Evolutionary conservation across 257 asterid genomes (phyloP).

Genomic region (Mentha longifolia): DNA sequence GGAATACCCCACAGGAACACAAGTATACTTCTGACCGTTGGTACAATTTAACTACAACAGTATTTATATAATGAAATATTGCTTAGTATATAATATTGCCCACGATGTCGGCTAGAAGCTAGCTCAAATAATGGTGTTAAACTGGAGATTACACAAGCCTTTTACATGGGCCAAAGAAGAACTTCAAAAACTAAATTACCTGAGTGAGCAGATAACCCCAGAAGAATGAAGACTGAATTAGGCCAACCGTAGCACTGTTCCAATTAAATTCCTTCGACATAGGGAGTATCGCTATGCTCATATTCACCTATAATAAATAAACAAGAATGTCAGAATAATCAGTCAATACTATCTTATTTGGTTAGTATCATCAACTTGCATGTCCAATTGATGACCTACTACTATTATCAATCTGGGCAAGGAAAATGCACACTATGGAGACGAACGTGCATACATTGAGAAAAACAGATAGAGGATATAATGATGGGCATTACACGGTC

Average conservation of each 20-base stretch:
- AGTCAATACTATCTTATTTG: constrained; percentile 8
- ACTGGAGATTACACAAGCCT: constrained; percentile 23
- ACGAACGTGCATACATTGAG: constrained; percentile 17
- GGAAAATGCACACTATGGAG: constrained; percentile 24
- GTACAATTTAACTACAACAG: constrained; percentile 24
- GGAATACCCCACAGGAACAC: constrained; percentile 22
- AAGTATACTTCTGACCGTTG: constrained; percentile 7
- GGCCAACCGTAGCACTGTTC: constrained; percentile 98
- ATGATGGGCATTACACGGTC: constrained; percentile 74
- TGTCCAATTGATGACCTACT: not conserved
- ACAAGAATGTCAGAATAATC: constrained; percentile 24
- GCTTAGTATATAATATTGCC: constrained; percentile 4
- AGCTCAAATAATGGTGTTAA: constrained; percentile 8
- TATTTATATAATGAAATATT: constrained; percentile 8
- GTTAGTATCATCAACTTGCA: constrained; percentile 15
- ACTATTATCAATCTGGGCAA: constrained; percentile 5
- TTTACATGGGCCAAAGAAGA: constrained; percentile 23
- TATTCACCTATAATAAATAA: constrained; percentile 73
- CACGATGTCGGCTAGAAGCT: constrained; percentile 17
- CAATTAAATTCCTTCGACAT: constrained; percentile 98
- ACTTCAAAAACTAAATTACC: constrained; percentile 49
- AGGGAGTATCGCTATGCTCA: constrained; percentile 99
- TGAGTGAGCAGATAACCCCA: constrained; percentile 99
- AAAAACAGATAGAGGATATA: not conserved
- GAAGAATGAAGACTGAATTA: constrained; percentile 98